Conservation (phyloP, 257 asterid genomes). For the Jaltomata sinuosa region DNA sequence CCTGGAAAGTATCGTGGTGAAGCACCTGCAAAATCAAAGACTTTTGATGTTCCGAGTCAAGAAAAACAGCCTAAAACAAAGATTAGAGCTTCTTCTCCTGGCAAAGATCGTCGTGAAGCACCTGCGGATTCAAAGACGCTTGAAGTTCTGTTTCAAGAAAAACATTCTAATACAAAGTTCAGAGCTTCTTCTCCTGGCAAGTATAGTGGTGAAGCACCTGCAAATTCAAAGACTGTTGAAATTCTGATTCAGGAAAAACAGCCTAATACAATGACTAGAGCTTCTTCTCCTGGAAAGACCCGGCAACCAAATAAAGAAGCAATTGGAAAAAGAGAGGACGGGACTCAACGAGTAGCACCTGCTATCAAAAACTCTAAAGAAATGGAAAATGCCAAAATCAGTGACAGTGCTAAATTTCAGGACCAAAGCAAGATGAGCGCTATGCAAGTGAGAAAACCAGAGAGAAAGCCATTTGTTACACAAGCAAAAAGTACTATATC, state of each 20-base stretch:
- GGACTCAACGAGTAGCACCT: background rate
- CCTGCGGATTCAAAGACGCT: background rate
- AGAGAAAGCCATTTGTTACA: background rate
- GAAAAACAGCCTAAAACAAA: background rate
- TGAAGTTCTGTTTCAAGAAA: background rate
- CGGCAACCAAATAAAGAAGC: conserved; percentile 1
- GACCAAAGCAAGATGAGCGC: background rate
- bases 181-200: background rate
- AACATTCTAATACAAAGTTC: background rate
- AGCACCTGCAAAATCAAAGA: background rate
- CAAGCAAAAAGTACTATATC: background rate
- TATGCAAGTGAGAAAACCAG: background rate
- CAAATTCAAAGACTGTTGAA: background rate
- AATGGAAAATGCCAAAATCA: background rate
- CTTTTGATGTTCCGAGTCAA: background rate
- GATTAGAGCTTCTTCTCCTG: background rate
- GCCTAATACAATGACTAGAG: background rate
- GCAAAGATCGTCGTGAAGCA: background rate
- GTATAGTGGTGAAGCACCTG: background rate
- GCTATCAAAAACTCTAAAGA: background rate
- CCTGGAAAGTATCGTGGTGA: background rate
- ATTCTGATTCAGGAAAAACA: background rate
- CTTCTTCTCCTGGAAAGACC: conserved; percentile 1
- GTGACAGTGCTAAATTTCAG: background rate
- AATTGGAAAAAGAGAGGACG: background rate